Conservation (phyloP, 257 asterid genomes). For the Petrea volubilis region DNA sequence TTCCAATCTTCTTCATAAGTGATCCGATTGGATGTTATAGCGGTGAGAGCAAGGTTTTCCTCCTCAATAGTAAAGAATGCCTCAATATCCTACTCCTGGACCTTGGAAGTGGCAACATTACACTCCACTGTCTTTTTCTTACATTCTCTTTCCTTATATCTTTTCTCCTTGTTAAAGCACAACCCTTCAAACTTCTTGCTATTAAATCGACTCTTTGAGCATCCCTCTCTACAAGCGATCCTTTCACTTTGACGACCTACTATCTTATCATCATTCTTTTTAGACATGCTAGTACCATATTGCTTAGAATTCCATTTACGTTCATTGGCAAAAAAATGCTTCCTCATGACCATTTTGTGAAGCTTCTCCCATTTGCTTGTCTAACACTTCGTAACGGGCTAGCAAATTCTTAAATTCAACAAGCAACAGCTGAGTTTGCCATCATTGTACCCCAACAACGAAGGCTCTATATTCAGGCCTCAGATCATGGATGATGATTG, state of each 20-base stretch:
- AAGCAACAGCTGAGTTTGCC: background rate
- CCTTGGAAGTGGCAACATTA: background rate
- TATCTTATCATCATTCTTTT: background rate
- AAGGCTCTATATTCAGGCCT: no score
- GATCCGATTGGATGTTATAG: background rate
- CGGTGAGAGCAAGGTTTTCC: background rate
- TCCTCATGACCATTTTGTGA: no score
- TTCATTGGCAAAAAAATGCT: background rate
- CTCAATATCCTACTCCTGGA: background rate
- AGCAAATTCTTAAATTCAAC: background rate
- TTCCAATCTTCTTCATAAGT: background rate
- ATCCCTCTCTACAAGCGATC: background rate
- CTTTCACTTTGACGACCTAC: background rate
- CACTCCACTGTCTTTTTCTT: background rate
- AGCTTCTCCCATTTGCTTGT: background rate
- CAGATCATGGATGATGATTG: background rate
- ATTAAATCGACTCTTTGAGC: background rate
- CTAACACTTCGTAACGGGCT: background rate
- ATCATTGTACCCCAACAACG: background rate
- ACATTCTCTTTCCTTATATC: no score
- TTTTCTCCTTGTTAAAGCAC: background rate
- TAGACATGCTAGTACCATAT: no score
- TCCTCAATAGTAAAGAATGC: background rate
- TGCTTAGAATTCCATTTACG: background rate
- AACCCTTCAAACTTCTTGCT: background rate